Conservation (phyloP, 2,329 filamentous ascomycete species). For the Tolypocladium cylindrosporum region DNA sequence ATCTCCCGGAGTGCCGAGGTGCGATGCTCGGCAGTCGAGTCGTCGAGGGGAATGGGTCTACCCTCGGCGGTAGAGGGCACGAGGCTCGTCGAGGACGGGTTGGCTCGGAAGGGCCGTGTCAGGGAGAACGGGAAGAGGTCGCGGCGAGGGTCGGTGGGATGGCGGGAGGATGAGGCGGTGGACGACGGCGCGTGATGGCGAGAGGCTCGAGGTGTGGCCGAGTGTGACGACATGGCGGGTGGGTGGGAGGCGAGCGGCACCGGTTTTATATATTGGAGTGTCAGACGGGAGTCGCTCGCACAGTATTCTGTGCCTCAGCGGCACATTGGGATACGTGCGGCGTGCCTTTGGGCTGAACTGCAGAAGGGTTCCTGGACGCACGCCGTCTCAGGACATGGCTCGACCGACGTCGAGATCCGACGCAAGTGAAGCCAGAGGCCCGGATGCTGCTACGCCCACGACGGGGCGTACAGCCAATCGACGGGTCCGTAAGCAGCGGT, state of each 20-base stretch:
- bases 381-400: not conserved
- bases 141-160: constrained; percentile 17
- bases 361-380: not conserved
- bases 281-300: not conserved
- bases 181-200: constrained; percentile 10
- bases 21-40: constrained; percentile 43
- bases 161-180: constrained; percentile 14
- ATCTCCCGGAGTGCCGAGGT: constrained; percentile 52
- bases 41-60: constrained; percentile 44
- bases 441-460: not conserved
- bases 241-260: not conserved
- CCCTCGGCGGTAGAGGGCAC: constrained; percentile 46
- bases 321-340: not conserved
- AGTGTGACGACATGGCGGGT: constrained; percentile 8
- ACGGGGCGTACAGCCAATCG: not conserved
- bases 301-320: not conserved
- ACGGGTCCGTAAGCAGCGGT: not conserved
- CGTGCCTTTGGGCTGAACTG: not conserved
- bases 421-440: not conserved
- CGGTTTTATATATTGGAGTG: not conserved
- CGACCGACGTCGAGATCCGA: not conserved
- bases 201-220: constrained; percentile 11
- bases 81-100: constrained; percentile 42
- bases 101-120: constrained; percentile 36
- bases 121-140: constrained; percentile 37